These are phyloP conservation scores for Aureobasidium mangrovei DNA, from an alignment of 2,329 filamentous ascomycete genomes.

Conservation along the genomic window DNA sequence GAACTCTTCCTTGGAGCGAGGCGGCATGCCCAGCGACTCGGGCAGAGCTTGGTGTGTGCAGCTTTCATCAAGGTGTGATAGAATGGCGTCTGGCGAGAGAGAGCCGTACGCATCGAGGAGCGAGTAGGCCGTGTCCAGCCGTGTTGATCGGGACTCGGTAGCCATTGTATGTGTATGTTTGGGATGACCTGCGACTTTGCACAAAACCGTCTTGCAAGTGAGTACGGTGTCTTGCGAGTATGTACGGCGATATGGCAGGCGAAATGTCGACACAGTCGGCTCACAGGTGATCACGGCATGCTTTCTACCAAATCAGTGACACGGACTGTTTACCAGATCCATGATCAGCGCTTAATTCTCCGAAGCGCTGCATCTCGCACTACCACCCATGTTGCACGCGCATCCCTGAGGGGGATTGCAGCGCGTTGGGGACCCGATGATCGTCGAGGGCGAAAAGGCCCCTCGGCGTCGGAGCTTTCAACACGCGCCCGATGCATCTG, in stretches of 20 bases:
- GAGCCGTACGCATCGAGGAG: conserved; percentile 34
- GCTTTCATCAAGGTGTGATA: conserved; percentile 27
- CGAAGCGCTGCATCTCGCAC: conserved; percentile 11
- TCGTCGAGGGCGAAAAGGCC: not conserved
- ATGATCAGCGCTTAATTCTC: conserved; percentile 11
- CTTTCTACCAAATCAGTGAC: not conserved
- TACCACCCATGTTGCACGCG: not conserved
- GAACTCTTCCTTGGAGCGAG: conserved; percentile 31
- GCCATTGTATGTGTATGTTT: not conserved
- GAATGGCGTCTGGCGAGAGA: conserved; percentile 32
- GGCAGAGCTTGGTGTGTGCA: conserved; percentile 37
- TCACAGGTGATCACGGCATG: not conserved
- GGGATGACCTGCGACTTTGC: not conserved
- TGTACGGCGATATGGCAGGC: not conserved
- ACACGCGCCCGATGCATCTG: not conserved
- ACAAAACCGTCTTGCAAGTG: not conserved
- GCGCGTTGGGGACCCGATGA: conserved; percentile 7
- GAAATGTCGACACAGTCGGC: not conserved
- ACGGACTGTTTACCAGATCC: not conserved
- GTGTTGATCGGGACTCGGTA: conserved; percentile 12
- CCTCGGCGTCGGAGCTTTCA: conserved; percentile 7
- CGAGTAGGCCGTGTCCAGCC: conserved; percentile 24
- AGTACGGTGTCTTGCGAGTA: not conserved
- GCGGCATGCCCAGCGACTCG: conserved; percentile 31
- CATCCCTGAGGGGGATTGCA: not conserved